These are phyloP conservation scores for Candida nitratophila DNA, from an alignment of 805 yeast species.

Conservation along the genomic window DNA sequence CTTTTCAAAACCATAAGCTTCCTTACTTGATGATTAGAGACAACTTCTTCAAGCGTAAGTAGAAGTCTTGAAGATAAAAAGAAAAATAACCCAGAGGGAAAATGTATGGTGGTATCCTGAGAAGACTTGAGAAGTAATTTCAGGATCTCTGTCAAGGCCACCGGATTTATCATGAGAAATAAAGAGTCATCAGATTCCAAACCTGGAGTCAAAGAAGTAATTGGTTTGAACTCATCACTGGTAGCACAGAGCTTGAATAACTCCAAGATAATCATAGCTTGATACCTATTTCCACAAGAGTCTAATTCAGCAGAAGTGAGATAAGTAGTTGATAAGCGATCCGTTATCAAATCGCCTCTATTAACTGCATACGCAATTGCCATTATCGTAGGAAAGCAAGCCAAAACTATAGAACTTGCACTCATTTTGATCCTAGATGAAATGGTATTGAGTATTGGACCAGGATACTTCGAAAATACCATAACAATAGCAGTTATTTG, in stretches of 20 bases:
- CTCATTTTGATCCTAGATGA: constrained; percentile 6
- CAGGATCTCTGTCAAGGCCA: too few species aligned
- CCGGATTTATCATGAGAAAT: too few species aligned
- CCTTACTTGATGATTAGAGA: not conserved
- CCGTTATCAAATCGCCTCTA: too few species aligned
- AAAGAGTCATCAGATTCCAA: too few species aligned
- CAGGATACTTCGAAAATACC: not conserved
- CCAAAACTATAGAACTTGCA: constrained; percentile 9
- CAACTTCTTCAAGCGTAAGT: constrained; percentile 9
- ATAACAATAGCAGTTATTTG: constrained; percentile 31
- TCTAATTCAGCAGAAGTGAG: too few species aligned
- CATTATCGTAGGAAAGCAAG: too few species aligned
- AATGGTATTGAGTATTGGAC: constrained; percentile 6
- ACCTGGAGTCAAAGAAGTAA: too few species aligned
- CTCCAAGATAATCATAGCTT: constrained; percentile 18
- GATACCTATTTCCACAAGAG: constrained; percentile 9
- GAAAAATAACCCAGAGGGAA: constrained; percentile 9
- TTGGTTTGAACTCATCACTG: too few species aligned
- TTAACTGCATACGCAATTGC: too few species aligned
- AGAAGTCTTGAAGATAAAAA: constrained; percentile 3
- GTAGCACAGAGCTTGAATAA: constrained; percentile 29
- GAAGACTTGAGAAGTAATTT: too few species aligned
- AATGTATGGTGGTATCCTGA: too few species aligned
- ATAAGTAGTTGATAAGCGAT: too few species aligned
- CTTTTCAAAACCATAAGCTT: not conserved